Evolutionary conservation across 257 asterid genomes (phyloP), one percentile per base, ranked within the genome.

Genomic region (Ilex asprella): DNA sequence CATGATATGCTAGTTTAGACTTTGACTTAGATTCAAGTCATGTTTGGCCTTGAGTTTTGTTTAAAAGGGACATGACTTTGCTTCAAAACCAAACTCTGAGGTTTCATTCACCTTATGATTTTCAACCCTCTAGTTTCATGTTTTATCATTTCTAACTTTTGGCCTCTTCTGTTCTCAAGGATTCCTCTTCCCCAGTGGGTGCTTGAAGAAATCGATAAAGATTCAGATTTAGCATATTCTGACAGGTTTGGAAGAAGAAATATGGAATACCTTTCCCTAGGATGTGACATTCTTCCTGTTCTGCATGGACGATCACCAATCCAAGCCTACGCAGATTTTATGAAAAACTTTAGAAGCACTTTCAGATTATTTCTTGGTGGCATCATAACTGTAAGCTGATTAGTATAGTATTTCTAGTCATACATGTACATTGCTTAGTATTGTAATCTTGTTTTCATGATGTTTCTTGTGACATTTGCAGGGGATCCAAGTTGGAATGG

Each of bases 401-500:
- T 75, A 41, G 39, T 51, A 46, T 47, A 21, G 27, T 39, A 56
- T 53, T 15, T n/a, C 15, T 53, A 14, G 5, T 35, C 41, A 35
- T 35, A 35, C 41, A 35, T 35, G 27, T 35, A 35, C 7, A 35
- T 55, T 41, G 2, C 10, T 41, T 69, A 10, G 21, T 59, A 52
- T 49, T 58, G 15, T 56, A 64, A 53, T 32, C 63, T 61, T 39
- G 60, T 64, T 63, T 67, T 67, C 65, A 59, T 50, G 49, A 56
- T 64, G 50, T 30, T 73, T 39, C 41, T 44, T 35, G 30, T 60
- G 65, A 39, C 55, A 30, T 51, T 68, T 74, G 56, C 77, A 88
- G 96, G 91, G 89, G 8, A 78, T 88, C 71, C 96, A 85, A 88
- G 86, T 88, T 61, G 96, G 96, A 59, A 62, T 88, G 74, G 96